phyloP scores from a whole-genome alignment of 139 green algal species.

The Chlorella sp. region DNA sequence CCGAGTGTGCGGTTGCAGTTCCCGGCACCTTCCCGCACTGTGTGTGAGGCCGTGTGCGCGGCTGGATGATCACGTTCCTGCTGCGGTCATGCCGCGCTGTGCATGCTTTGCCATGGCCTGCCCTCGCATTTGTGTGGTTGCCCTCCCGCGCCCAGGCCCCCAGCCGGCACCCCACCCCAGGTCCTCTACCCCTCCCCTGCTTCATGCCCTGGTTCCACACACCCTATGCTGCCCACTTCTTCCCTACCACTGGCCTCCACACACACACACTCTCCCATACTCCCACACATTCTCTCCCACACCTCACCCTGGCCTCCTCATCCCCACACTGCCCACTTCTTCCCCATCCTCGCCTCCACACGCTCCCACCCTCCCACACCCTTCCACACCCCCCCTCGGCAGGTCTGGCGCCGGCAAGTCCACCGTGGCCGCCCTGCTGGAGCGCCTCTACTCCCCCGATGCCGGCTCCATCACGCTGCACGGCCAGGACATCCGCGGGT shows the following conservation, averaged over 20 bases:
- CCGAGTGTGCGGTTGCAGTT: no score
- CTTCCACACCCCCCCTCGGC: not conserved
- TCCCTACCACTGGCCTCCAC: no score
- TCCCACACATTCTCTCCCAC: no score
- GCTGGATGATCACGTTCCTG: no score
- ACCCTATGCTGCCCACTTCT: no score
- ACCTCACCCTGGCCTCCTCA: not conserved
- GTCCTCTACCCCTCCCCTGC: no score
- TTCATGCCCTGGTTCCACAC: no score
- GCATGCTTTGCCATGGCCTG: not conserved
- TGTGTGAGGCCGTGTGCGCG: no score
- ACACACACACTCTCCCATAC: no score
- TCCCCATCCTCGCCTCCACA: not conserved
- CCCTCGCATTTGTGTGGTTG: not conserved
- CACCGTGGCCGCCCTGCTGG: conserved; percentile 82
- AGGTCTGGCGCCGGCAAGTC: conserved; percentile 85
- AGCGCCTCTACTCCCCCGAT: conserved; percentile 65
- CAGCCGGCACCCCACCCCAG: no score
- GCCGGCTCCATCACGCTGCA: conserved; percentile 55
- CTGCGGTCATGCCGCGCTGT: no score
- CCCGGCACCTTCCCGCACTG: no score
- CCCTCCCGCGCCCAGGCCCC: not conserved
- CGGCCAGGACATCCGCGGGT: conserved; percentile 39
- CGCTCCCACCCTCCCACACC: not conserved
- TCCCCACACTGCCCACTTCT: not conserved